Evolutionary conservation across 441 rosid species (phyloP), one percentile per base, ranked within the genome.

Genomic region (Eutrema salsugineum): DNA sequence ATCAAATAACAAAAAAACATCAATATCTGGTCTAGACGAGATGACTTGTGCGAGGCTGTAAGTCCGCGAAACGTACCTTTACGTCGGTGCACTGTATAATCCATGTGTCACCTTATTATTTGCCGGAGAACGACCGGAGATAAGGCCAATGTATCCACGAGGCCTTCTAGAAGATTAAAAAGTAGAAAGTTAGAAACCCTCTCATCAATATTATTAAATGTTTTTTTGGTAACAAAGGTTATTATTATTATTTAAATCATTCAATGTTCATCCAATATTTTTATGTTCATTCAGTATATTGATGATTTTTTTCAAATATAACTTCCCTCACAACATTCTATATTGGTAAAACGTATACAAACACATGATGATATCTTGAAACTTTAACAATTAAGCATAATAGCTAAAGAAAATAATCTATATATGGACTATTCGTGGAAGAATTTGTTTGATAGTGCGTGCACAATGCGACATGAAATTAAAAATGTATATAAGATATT

Each of bases 371-470:
- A 46, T 44, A 16, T 46, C 16, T 22, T 27, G 11, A 20, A 24
- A 35, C 43, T 38, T 28, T 39, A 38, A 19, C 42, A 27, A 27
- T n/a, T 32, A 14, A 22, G 28, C 39, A 27, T 11, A 3, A 51
- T 5, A 9, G 43, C 6, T 0, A n/a, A 51, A 9, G 2, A 11
- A 61, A 24, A 3, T 28, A 51, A 38, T 58, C 27, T 63, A 33
- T 24, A 33, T 24, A 24, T 46, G 50, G 24, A 48, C 17, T 27
- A 16, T 24, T 64, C 27, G 39, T 61, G 63, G 7, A 55, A 44
- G 2, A 27, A 11, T 46, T 47, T 48, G 66, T 58, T 57, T 73
- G 47, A 66, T 66, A 66, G 48, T 58, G 77, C 67, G 72, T 73
- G 67, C n/a, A 36, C 2, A 49, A 57, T 48, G 66, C 68, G 3